Percentiles rank a stretch among this genome's conserved stretches.
These are phyloP conservation scores for Aphanomyces invadans DNA, from an alignment of 352 stramenopile genomes.

Conservation along the genomic window DNA sequence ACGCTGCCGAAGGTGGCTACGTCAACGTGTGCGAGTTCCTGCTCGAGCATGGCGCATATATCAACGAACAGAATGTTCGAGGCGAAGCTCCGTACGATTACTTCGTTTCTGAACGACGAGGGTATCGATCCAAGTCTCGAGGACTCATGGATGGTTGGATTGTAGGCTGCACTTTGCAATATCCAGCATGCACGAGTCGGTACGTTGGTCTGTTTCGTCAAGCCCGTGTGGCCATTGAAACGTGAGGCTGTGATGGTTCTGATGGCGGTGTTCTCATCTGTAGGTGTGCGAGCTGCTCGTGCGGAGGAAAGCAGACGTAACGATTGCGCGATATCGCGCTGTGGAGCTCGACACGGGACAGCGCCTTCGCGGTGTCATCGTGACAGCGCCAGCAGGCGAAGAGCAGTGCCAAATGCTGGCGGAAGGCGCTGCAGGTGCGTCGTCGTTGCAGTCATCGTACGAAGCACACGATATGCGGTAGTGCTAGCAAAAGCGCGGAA, in stretches of 20 bases:
- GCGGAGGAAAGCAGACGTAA: conserved; percentile 50
- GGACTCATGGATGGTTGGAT: conserved; percentile 2
- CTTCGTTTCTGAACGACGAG: too few relatives aligned
- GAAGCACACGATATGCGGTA: too few relatives aligned
- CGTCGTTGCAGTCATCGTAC: too few relatives aligned
- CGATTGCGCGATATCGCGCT: conserved; percentile 49
- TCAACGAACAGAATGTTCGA: conserved; percentile 70
- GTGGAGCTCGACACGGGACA: conserved; percentile 46
- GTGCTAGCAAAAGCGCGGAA: neutral
- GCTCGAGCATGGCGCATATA: conserved; percentile 54
- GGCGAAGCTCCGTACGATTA: conserved; percentile 72
- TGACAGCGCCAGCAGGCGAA: conserved; percentile 42
- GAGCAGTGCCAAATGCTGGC: conserved; percentile 53
- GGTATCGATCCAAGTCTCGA: too few relatives aligned
- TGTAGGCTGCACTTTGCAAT: conserved; percentile 70
- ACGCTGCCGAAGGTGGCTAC: conserved; percentile 66
- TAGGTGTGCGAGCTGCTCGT: conserved; percentile 60
- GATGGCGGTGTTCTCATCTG: too few relatives aligned
- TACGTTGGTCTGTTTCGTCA: neutral
- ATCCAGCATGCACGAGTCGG: conserved; percentile 49
- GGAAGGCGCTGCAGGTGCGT: neutral
- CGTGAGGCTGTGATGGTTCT: too few relatives aligned
- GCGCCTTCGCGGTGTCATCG: conserved; percentile 48
- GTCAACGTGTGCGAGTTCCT: conserved; percentile 54
- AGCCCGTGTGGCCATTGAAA: neutral